Base-by-base conservation (phyloP, 805 yeast species). In the Saturnispora diversa region DNA sequence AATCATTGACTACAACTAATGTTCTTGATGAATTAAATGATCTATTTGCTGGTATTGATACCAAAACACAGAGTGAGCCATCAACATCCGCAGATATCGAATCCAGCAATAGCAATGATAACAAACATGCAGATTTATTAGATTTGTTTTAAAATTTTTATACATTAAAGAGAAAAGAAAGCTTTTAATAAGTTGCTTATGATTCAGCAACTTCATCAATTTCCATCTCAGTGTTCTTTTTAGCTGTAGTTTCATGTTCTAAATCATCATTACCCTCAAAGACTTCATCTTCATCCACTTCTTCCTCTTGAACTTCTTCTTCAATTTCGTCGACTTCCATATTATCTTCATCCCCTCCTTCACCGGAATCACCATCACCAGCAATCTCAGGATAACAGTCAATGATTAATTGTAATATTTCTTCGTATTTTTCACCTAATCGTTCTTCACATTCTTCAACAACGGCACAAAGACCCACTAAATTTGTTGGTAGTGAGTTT, bases 391-490 rank as follows among this genome's bases (percentile, higher is more conserved):
- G 84, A 55, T 76, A 74, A 41, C 71, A 63, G 29, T 67, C 67
- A n/a, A 61, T 52, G 15, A 85, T 67, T 37, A 77, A 68, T 5
- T 63, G 72, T 23, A 90, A 47, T 2, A 90, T 71, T 3, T 65
- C 63, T 34, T 76, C 72, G 36, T 84, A 69, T 44, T 78, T 70
- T 1, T 74, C 81, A 44, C 83, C 62, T 51, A 87, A 81, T 50
- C 98, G 68, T 46, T 75, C 77, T 50, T 90, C 98, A 59, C 95
- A 90, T 55, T 92, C 97, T 55, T 90, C 98, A 1, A 90, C 77
- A 22, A 90, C 64, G 0, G 92, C 70, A 56, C 77, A 86, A 38
- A 90, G 66, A 27, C 75, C 80, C 10, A 88, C 96, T 68, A 85
- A 64, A 5, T 85, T 75, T 34, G 80, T 66, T 1, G 98, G 98